Evolutionary conservation across 1,139 yeast genomes (phyloP), one percentile per base, ranked within the genome.

Genomic region (Protomyces gravidus): DNA sequence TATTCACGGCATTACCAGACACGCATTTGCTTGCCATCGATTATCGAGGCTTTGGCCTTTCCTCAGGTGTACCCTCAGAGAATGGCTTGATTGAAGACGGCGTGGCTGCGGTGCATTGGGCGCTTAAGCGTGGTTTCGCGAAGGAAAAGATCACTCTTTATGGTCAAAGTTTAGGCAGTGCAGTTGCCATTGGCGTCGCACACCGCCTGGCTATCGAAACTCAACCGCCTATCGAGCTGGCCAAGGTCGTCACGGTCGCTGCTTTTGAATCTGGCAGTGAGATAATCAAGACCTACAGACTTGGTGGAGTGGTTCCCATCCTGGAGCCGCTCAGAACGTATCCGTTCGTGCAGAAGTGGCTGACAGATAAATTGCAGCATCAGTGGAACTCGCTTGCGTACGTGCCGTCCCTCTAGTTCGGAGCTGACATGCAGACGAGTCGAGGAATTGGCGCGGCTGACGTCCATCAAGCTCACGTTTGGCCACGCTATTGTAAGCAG

Each of bases 161-260:
- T n/a, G 63, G 63, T 5, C 63, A 60, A 32, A 50, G 59, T 42
- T 63, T 60, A 9, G 63, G 63, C 9, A 32, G 63, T 11, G 63
- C 62, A 6, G 63, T 60, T 6, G 57, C 56, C 11, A 46, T 60
- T 15, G 63, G 55, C 17, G 51, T 45, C n/a, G 63, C 63, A 15
- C 51, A 60, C 28, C 13, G 26, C 6, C 47, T 60, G 11, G 58
- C 61, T 13, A 15, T 36, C 5, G 40, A 28, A 25, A 17, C 48
- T 6, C 17, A 25, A 11, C 19, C 39, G 17, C 52, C 45, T 9
- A 23, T 60, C 15, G 40, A 40, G 19, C 28, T 60, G 19, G 58
- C 50, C 2, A 50, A 46, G n/a, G 45, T 60, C 15, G 48, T 60
- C 23, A 48, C 53, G 27, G 52, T 60, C 33, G 62, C 63, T 11